Evolutionary conservation across 2,329 filamentous ascomycete species (phyloP).

Genomic region (Verticillium klebahnii): DNA sequence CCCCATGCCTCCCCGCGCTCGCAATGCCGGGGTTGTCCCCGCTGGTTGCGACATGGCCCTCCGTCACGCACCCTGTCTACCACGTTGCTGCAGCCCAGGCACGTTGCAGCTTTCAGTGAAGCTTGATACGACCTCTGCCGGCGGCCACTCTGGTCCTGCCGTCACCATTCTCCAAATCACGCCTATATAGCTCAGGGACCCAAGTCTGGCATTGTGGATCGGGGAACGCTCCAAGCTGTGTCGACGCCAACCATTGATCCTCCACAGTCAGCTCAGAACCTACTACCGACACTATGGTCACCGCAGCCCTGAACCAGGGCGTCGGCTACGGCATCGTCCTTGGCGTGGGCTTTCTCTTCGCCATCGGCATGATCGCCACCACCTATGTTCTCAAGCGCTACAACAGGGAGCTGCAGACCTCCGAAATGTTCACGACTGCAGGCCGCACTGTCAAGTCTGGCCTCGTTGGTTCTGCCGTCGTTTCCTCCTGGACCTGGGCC

Average conservation of each 20-base stretch:
- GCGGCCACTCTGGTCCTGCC: constrained; percentile 5
- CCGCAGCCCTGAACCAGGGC: constrained; percentile 43
- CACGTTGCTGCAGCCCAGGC: not conserved
- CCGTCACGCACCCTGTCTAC: not conserved
- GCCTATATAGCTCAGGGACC: constrained; percentile 7
- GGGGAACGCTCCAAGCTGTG: not conserved
- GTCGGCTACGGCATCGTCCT: constrained; percentile 77
- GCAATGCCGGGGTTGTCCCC: not conserved
- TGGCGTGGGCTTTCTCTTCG: constrained; percentile 69
- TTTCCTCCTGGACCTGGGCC: constrained; percentile 81
- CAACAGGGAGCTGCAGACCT: constrained; percentile 70
- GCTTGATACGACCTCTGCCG: constrained; percentile 2
- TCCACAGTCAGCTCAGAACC: not conserved
- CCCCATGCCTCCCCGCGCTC: not conserved
- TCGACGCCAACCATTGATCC: not conserved
- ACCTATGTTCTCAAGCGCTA: constrained; percentile 64
- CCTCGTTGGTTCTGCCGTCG: constrained; percentile 76
- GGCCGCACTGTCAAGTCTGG: constrained; percentile 78
- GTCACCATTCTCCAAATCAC: not conserved
- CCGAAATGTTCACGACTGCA: constrained; percentile 79
- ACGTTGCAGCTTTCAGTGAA: not conserved
- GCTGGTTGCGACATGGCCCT: not conserved
- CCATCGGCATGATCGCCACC: constrained; percentile 70
- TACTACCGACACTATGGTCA: constrained; percentile 8
- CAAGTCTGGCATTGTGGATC: not conserved